Conservation (phyloP, 2,329 filamentous ascomycete genomes). For the Thyridium curvatum region DNA sequence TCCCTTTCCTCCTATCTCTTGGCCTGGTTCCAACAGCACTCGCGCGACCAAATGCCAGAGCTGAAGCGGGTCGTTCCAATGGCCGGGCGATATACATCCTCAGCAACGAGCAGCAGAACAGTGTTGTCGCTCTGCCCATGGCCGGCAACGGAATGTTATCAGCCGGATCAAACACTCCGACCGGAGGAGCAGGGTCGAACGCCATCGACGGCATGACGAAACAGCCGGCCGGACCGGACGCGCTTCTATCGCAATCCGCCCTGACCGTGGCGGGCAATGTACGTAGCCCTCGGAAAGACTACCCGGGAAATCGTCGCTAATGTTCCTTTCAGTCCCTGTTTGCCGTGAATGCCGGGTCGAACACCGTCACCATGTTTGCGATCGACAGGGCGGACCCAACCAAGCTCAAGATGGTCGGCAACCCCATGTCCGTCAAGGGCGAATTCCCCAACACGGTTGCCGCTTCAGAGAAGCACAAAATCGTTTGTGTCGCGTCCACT, state of each 20-base stretch:
- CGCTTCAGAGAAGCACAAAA: conserved; percentile 31
- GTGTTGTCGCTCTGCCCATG: conserved; percentile 43
- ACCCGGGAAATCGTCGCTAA: not conserved
- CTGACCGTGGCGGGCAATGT: conserved; percentile 44
- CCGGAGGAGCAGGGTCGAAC: conserved; percentile 39
- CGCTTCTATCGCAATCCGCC: conserved; percentile 43
- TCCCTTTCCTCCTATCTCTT: not conserved
- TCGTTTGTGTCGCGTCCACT: conserved; percentile 40
- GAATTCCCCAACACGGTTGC: conserved; percentile 48
- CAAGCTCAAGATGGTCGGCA: conserved; percentile 34
- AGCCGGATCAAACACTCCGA: conserved; percentile 31
- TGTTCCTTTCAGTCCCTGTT: conserved; percentile 36
- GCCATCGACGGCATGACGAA: conserved; percentile 28
- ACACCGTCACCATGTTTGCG: conserved; percentile 42
- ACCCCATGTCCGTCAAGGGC: conserved; percentile 34
- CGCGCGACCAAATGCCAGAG: not conserved
- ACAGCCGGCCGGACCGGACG: conserved; percentile 37
- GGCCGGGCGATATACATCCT: conserved; percentile 48
- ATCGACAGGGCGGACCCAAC: conserved; percentile 35
- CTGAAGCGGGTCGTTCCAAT: conserved; percentile 1
- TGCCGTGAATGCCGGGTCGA: conserved; percentile 48
- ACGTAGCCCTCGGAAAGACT: too few relatives aligned
- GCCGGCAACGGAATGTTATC: conserved; percentile 38
- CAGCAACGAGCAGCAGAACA: conserved; percentile 44
- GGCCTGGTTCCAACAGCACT: not conserved